Evolutionary conservation across 1,139 yeast genomes (phyloP), one percentile per base, ranked within the genome.

Genomic region (Geotrichum citri-aurantii): DNA sequence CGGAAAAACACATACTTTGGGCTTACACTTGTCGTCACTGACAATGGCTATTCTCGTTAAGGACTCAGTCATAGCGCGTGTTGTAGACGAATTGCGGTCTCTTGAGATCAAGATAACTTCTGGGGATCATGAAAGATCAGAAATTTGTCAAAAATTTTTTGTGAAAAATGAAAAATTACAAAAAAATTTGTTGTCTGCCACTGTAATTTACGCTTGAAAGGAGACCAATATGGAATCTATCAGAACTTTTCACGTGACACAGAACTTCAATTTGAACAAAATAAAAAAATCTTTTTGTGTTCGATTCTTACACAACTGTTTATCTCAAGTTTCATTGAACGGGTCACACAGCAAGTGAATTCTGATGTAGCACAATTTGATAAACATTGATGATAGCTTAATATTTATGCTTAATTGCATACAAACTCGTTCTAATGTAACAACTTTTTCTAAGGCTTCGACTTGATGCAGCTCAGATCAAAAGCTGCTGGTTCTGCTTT

Each of bases 21-120:
- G 99, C 75, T 92, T 93, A 79, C 99, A 93, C 77, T 83, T 91
- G 81, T 93, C 99, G 51, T 84, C 82, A 61, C 86, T 85, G 74
- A 93, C 96, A 76, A 93, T 91, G 66, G 99, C 98, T 75, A 93
- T 91, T 62, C 72, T 57, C 47, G 44, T 37, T 37, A 37, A n/a
- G 21, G 44, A 37, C 44, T 37, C 44, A 37, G 44, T 37, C 44
- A 37, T 37, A n/a, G 44, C 19, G 44, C 10, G 44, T 37, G 44
- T 37, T 37, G 5, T 37, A 14, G 14, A 14, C 17, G 44, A 37
- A 37, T 37, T 37, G 19, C 19, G 17, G 44, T 37, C 44, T 37
- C 44, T 37, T 37, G 19, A 37, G 44, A 37, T 37, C 21, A 19
- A 37, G 10, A 10, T 37, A 10, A 7, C 17, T 37, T 37, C 19